Base-by-base conservation (phyloP, 345 rosid genomes). In the Salix dunnii region DNA sequence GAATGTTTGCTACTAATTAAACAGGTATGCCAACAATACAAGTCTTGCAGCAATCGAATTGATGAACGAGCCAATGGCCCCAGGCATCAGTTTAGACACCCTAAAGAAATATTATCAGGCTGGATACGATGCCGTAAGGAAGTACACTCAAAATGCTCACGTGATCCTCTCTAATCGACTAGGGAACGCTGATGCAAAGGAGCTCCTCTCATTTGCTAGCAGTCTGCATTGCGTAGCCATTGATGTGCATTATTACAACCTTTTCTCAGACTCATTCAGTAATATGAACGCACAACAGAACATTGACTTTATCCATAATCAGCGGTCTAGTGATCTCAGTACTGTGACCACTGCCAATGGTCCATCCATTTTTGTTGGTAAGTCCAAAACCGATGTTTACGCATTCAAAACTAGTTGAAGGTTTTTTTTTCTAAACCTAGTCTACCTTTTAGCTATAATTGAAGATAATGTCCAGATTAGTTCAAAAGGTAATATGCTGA, bases 61-160 rank as follows among this genome's bases (percentile, higher is more conserved):
- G 78, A 80, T 86, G 86, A 84, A 84, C 21, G 89, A 86, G 77
- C 89, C 89, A 3, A 5, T 0, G 36, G 85, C 84, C 7, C 82
- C 81, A 0, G 82, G 60, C 10, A n/a, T 78, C 13, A 17, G 14
- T 28, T 53, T 84, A 3, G 85, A 80, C 2, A 65, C 60, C 36
- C 86, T 86, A 0, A 78, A 27, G 5, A 76, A 63, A 20, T 86
- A 82, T 67, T 86, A 84, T 6, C 40, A 49, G 69, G 78, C 76
- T 1, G 89, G 87, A 20, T 82, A 86, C 14, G 67, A 84, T 10
- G 83, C 83, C 5, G 87, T 86, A 21, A 76, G 84, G 61, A 84
- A 82, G 48, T 33, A 86, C 81, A 82, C 42, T 51, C 35, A 48
- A 31, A 36, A 27, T 48, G 87, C 81, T 55, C 80, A 79, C 53